Evolutionary conservation across 306 rosid genomes (phyloP).

Genomic region (Dalbergia oliveri): DNA sequence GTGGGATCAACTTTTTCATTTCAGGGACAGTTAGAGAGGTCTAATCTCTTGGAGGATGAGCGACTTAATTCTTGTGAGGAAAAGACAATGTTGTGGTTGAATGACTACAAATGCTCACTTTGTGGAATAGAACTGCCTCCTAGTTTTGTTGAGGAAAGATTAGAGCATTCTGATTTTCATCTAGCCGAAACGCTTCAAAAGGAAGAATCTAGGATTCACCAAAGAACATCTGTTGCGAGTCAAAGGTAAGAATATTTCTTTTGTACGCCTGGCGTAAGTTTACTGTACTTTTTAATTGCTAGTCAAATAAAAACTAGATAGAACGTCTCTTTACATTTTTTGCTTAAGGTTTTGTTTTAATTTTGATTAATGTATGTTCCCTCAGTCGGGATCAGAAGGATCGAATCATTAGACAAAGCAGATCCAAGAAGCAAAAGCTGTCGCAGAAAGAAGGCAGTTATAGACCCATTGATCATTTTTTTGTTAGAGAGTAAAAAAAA

Average conservation of each 20-base stretch:
- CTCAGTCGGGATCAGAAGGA: slow-evolving; percentile 61
- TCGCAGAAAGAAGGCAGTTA: slow-evolving; percentile 65
- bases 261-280: background rate
- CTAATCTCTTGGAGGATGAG: slow-evolving; percentile 43
- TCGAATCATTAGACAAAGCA: slow-evolving; percentile 51
- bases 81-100: slow-evolving; percentile 63
- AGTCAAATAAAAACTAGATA: slow-evolving; percentile 19
- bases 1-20: slow-evolving; percentile 51
- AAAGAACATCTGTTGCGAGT: slow-evolving; percentile 41
- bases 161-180: slow-evolving; percentile 92
- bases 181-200: slow-evolving; percentile 89
- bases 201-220: slow-evolving; percentile 70
- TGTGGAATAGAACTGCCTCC: slow-evolving; percentile 88
- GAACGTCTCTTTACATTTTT: slow-evolving; percentile 19
- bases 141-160: slow-evolving; percentile 80
- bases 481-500: slow-evolving; percentile 63
- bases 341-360: slow-evolving; percentile 14
- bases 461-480: slow-evolving; percentile 78
- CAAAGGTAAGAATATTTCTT: slow-evolving; percentile 58
- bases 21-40: slow-evolving; percentile 42
- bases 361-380: slow-evolving; percentile 31
- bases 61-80: slow-evolving; percentile 50
- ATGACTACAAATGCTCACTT: slow-evolving; percentile 84
- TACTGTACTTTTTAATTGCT: slow-evolving; percentile 28
- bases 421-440: slow-evolving; percentile 69